phyloP scores from a whole-genome alignment of 208 protist species.

The Entamoeba histolytica region DNA sequence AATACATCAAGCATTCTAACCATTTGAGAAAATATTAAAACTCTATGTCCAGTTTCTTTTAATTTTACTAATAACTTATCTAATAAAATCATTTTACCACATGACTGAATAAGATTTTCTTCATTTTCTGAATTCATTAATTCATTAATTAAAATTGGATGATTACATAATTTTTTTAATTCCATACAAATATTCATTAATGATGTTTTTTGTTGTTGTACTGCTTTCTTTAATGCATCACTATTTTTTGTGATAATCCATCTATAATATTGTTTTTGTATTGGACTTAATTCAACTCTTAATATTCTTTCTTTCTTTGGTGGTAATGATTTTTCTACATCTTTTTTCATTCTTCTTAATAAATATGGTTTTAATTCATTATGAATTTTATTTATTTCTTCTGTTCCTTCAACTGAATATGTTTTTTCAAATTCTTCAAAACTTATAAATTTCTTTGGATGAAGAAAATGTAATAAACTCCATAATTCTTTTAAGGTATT shows the following conservation, averaged over 20 bases:
- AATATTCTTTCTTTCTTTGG: constrained; percentile 44
- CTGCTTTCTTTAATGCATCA: neutral
- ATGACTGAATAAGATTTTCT: neutral
- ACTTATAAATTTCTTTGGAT: neutral
- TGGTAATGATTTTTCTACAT: constrained; percentile 79
- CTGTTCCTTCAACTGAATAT: neutral
- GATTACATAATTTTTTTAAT: constrained; percentile 66
- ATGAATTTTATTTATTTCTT: constrained; percentile 16
- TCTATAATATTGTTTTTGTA: constrained; percentile 48
- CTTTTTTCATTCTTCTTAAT: constrained; percentile 68
- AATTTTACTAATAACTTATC: constrained; percentile 18
- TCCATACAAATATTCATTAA: constrained; percentile 56
- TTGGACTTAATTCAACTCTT: constrained; percentile 18
- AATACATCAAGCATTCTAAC: constrained; percentile 19
- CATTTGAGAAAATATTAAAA: constrained; percentile 32
- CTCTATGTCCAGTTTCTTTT: constrained; percentile 11
- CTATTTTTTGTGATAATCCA: constrained; percentile 46
- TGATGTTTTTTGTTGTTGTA: neutral
- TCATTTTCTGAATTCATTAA: neutral
- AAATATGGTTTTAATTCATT: constrained; percentile 36
- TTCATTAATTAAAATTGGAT: constrained; percentile 44
- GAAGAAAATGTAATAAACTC: neutral
- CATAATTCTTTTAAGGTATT: constrained; percentile 12
- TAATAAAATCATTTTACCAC: constrained; percentile 30
- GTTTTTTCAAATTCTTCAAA: constrained; percentile 1